Evolutionary conservation across 1,284 basidiomycete genomes (phyloP), one percentile per base, ranked within the genome.

Genomic region (Marasmius tenuissimus): DNA sequence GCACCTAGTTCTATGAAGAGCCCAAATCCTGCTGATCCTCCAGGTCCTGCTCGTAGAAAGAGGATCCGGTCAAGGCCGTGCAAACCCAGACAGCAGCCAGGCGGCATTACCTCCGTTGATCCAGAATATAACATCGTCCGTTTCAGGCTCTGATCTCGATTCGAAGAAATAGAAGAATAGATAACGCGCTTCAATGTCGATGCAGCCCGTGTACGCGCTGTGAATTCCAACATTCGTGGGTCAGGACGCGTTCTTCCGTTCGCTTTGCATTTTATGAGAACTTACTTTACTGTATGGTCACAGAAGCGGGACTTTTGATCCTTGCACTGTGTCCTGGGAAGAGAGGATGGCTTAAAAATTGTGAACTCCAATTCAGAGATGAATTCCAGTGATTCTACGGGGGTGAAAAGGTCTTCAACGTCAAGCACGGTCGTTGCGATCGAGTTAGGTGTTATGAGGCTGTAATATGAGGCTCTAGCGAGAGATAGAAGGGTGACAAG

Each of bases 151-250:
- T 61, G 75, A 82, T 59, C 92, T 78, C 59, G 87, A 90, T 73
- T 94, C 92, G 74, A 95, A 94, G 72, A 94, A 94, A 79, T 92
- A 92, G 79, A 93, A 94, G 78, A 93, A 94, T 37, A 94, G 72
- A 66, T 90, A 88, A 50, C 87, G 82, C 6, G 89, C 87, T 64
- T 86, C 81, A 50, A 85, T 82, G 61, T 91, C 89, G 58, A 91
- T 88, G 70, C 89, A 88, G n/a, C 85, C 85, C 0, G 73, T 74
- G 60, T 72, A 75, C 4, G 68, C 65, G 3, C 72, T 72, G 18
- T 16, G 27, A 27, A 39, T 14, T 5, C 38, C 56, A 4, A 51
- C 4, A 27, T 27, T 10, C n/a, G 20, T 14, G 16, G 1, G 33
- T 9, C 34, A 11, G 10, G 16, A 14, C 18, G n/a, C 7, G 33